Conservation (phyloP, 2,329 filamentous ascomycete genomes). For the Botrytis deweyae region DNA sequence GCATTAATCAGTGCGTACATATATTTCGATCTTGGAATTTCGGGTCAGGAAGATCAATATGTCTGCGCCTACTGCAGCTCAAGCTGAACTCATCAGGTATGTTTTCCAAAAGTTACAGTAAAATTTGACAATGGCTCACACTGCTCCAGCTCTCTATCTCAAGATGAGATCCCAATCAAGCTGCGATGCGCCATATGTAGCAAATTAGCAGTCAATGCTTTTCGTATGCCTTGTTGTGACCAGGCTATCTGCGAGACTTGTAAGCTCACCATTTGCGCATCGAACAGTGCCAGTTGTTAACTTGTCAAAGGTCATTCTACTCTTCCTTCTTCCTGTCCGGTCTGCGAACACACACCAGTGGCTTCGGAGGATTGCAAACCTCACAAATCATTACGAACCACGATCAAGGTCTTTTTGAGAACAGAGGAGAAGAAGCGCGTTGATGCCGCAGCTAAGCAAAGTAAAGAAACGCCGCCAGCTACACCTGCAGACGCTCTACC, state of each 20-base stretch:
- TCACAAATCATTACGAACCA: constrained; percentile 88
- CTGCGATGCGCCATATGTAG: constrained; percentile 92
- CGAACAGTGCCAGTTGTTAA: neutral
- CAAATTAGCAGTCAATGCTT: constrained; percentile 86
- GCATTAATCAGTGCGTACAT: constrained; percentile 1
- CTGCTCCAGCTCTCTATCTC: constrained; percentile 36
- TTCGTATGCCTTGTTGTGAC: constrained; percentile 90
- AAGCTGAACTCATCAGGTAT: constrained; percentile 40
- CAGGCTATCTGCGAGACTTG: constrained; percentile 90
- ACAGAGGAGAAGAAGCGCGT: constrained; percentile 89
- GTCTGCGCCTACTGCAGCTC: constrained; percentile 36
- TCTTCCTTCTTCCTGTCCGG: constrained; percentile 77
- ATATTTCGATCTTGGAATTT: neutral
- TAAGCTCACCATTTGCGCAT: constrained; percentile 44
- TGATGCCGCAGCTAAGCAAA: constrained; percentile 51
- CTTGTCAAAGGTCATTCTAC: constrained; percentile 63
- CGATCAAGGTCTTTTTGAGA: constrained; percentile 85
- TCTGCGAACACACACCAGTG: constrained; percentile 89
- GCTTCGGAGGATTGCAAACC: constrained; percentile 83
- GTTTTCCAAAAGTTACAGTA: constrained; percentile 9
- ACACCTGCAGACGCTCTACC: constrained; percentile 33
- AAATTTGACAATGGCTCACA: constrained; percentile 23
- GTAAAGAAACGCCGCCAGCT: constrained; percentile 41
- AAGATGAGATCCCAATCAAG: constrained; percentile 90
- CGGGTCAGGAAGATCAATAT: constrained; percentile 27